phyloP scores from a whole-genome alignment of 805 yeast genomes.

The Saccharomycopsis vini region DNA sequence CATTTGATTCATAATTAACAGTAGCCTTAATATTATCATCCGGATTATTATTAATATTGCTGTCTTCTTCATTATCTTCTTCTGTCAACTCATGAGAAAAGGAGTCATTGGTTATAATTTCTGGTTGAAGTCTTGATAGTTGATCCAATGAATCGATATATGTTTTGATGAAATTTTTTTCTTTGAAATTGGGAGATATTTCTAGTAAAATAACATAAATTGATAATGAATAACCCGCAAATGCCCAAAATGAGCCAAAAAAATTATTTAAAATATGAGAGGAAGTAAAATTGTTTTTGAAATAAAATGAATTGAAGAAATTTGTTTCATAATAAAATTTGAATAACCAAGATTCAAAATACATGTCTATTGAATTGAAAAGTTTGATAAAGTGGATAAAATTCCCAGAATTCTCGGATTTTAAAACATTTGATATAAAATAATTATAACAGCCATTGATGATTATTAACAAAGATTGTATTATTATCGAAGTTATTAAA shows the following conservation, averaged over 20 bases:
- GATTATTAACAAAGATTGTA: not conserved
- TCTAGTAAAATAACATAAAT: slow-evolving; percentile 14
- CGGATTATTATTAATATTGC: not conserved
- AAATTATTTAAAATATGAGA: slow-evolving; percentile 1
- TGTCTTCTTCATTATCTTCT: not conserved
- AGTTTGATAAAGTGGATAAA: not conserved
- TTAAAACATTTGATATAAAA: not conserved
- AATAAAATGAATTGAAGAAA: slow-evolving; percentile 1
- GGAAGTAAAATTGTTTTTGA: not conserved
- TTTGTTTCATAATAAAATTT: slow-evolving; percentile 3
- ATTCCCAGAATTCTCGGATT: not conserved
- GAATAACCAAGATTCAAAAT: slow-evolving; percentile 8
- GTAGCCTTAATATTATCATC: not conserved
- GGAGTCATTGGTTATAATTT: slow-evolving; percentile 6
- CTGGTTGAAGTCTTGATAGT: slow-evolving; percentile 12
- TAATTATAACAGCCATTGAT: not conserved
- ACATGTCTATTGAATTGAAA: slow-evolving; percentile 2
- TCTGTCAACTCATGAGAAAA: not conserved
- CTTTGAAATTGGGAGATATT: slow-evolving; percentile 11
- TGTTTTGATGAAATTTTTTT: slow-evolving; percentile 4
- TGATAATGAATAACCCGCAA: slow-evolving; percentile 7
- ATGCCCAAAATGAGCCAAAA: slow-evolving; percentile 10
- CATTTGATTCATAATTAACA: not conserved
- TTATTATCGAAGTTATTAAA: slow-evolving; percentile 4
- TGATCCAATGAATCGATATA: slow-evolving; percentile 14